Evolutionary conservation across 257 asterid genomes (phyloP).

Genomic region (Solanum lycopersicoides): DNA sequence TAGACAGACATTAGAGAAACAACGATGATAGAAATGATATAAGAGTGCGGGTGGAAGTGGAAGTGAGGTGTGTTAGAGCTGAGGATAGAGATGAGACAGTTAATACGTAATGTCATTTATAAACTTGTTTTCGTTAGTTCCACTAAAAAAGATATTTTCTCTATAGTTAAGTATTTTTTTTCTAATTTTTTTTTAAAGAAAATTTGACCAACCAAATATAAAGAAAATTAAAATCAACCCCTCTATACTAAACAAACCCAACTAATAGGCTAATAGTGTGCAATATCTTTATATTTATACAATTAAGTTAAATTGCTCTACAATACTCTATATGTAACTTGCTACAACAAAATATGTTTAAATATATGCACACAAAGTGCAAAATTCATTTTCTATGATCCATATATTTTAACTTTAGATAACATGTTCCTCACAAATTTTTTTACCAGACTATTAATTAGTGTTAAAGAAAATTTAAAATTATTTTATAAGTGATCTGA

Average conservation of each 20-base stretch:
- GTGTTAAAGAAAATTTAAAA: neutral
- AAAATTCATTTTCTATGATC: too few species aligned
- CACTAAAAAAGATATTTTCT: neutral
- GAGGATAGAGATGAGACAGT: neutral
- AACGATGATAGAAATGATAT: neutral
- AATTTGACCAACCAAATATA: neutral
- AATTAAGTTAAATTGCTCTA: neutral
- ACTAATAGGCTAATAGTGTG: neutral
- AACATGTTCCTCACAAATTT: neutral
- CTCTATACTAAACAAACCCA: neutral
- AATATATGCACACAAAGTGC: neutral
- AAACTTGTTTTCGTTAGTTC: neutral
- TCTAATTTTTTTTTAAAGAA: too few species aligned
- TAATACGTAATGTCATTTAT: too few species aligned
- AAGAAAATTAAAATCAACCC: too few species aligned
- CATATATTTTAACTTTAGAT: neutral
- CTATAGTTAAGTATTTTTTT: neutral
- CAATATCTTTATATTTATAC: neutral
- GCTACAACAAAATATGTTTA: neutral
- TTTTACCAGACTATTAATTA: neutral
- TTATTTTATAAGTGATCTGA: neutral
- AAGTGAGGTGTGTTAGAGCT: neutral
- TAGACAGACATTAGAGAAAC: neutral
- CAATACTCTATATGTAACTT: neutral
- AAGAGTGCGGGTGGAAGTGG: neutral